A percentile compares a stretch with the other conserved stretches of the same genome.
Evolutionary conservation across 768 basidiomycete genomes (phyloP).

Genomic region (Kwoniella heveanensis): DNA sequence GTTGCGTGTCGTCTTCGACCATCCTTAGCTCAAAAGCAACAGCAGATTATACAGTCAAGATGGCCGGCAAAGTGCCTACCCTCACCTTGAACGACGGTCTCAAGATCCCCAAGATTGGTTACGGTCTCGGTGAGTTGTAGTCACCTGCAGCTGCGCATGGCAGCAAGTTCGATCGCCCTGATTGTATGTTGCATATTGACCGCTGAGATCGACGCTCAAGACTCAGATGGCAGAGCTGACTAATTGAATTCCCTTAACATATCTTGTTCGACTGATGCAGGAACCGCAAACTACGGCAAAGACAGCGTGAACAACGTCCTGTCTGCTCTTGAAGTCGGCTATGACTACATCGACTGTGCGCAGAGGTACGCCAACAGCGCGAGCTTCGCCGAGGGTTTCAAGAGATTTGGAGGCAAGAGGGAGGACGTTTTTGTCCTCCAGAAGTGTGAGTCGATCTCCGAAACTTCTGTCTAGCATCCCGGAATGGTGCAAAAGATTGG

Average conservation of each 20-base stretch:
- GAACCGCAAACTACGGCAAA: constrained; percentile 28
- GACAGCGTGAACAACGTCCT: constrained; percentile 15
- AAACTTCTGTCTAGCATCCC: too few species aligned
- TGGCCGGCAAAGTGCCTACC: constrained; percentile 22
- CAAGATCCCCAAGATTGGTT: constrained; percentile 36
- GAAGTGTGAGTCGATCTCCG: constrained; percentile 30
- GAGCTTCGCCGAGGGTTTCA: constrained; percentile 37
- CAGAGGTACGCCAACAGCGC: constrained; percentile 51
- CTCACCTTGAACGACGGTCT: constrained; percentile 41
- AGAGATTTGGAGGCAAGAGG: constrained; percentile 32
- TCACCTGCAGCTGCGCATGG: too few species aligned
- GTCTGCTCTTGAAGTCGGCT: constrained; percentile 44
- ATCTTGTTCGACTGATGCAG: too few species aligned
- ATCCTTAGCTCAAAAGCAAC: background rate
- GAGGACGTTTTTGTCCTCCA: constrained; percentile 62
- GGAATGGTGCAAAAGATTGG: too few species aligned
- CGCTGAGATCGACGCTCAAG: too few species aligned
- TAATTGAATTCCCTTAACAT: too few species aligned
- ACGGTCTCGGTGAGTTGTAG: constrained; percentile 27
- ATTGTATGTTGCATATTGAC: too few species aligned
- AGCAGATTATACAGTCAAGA: background rate
- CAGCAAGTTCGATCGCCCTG: too few species aligned
- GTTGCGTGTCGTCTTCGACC: too few species aligned
- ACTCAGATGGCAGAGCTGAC: too few species aligned
- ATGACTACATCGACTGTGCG: constrained; percentile 49